Evolutionary conservation across 257 asterid species (phyloP), one percentile per base, ranked within the genome.

Genomic region (Verbascum thapsus): DNA sequence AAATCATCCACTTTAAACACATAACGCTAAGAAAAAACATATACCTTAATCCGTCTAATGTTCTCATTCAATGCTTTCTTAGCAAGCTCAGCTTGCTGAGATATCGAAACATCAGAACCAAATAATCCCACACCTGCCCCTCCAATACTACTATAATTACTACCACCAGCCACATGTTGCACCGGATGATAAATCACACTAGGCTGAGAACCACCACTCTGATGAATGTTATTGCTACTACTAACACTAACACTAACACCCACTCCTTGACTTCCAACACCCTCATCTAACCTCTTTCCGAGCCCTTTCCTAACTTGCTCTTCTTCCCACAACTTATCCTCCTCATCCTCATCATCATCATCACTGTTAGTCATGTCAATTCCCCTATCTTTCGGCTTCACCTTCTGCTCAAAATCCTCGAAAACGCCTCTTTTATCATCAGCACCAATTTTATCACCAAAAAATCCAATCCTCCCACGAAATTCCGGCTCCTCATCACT

Each of bases 401-500:
- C 70, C 75, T 79, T 80, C 64, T 77, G 91, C 71, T 85, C 99
- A 66, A 85, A 84, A 67, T 71, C 88, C 67, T 87, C 99, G 58
- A 94, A 94, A 62, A 92, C 96, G 0, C 99, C 99, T 64, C 82
- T 90, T 74, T 81, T 85, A 32, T 74, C 86, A 22, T 9, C 26
- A 18, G 77, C 72, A 10, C 78, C 88, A 53, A 76, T 64, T 62
- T 85, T 85, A 9, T 83, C 96, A 42, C 94, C 99, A 3, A 84
- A 79, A 62, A 94, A 90, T 17, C 96, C 96, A 32, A 94, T 90
- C 74, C 99, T 85, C 26, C 95, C 85, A 58, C 55, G 80, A 73
- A 74, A 79, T 71, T 94, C 99, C 0, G 99, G 99, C 73, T 94
- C 97, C 85, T 94, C 97, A 3, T 94, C 99, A 20, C 97, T 94